phyloP scores from a whole-genome alignment of 306 rosid species.

The Leucaena leucocephala region DNA sequence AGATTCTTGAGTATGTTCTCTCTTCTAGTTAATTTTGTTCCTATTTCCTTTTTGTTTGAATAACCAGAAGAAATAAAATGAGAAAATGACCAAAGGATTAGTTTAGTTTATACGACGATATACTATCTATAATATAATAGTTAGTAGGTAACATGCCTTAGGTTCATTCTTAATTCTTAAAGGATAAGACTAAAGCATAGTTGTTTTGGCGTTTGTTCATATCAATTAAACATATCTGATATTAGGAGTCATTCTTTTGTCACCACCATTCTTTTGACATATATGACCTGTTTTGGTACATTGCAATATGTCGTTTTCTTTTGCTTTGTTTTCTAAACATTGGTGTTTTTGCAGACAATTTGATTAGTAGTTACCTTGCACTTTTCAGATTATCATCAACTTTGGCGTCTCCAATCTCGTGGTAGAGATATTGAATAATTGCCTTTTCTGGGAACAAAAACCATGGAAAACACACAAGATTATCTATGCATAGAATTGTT shows the following conservation, averaged over 20 bases:
- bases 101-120: neutral
- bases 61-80: neutral
- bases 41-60: neutral
- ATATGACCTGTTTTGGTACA: neutral
- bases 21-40: slow-evolving; percentile 5
- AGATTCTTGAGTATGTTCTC: slow-evolving; percentile 67
- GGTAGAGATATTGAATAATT: slow-evolving; percentile 40
- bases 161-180: neutral
- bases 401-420: slow-evolving; percentile 38
- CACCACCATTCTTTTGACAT: neutral
- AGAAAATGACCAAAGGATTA: neutral
- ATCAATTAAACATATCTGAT: neutral
- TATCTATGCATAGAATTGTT: neutral
- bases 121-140: neutral
- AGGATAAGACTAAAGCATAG: neutral
- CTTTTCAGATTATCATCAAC: slow-evolving; percentile 67
- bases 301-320: neutral
- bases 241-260: neutral
- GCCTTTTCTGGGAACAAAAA: neutral
- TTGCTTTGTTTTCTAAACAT: neutral
- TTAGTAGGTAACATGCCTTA: neutral
- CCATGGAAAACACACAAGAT: neutral
- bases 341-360: neutral
- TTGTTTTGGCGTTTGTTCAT: neutral
- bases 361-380: slow-evolving; percentile 4